Evolutionary conservation across 2,329 filamentous ascomycete species (phyloP), one percentile per base, ranked within the genome.

Genomic region (Trichoderma atroviride): DNA sequence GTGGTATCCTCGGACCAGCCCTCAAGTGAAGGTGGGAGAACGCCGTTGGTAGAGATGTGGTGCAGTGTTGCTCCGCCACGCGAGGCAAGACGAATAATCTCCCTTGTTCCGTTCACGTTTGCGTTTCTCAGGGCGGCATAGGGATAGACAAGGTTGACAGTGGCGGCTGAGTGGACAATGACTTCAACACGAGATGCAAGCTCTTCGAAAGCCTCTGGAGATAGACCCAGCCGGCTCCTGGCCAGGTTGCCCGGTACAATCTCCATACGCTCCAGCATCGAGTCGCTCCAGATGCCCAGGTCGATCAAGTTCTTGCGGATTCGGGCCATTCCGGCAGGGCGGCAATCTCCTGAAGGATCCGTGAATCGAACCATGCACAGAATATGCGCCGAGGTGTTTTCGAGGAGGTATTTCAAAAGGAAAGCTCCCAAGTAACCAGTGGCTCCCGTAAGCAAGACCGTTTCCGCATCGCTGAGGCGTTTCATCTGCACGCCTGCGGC

Each of bases 41-140:
- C 92, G 62, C 92, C 92, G 73, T 94, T 94, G 0, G 92, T 94
- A 0, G 92, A 94, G 1, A 94, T 83, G 71, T 94, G 92, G 74
- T 94, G 91, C 1, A 94, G 84, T 0, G 92, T 93, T 0, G 91
- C 91, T 14, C 89, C 89, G 29, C 85, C 86, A 47, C 86, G 84
- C 69, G 87, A 85, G 0, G 92, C 92, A 31, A 95, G 82, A 55
- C 92, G 89, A 63, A 95, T 79, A 50, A 94, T 87, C 76, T 94
- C 91, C 53, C 87, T 83, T 0, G 92, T 94, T n/a, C 92, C 92
- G n/a, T 88, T 88, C 2, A 95, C 90, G 73, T 95, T 95, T 69
- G 91, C 87, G 62, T 86, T 87, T 65, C 91, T 86, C 73, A 95
- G 82, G 0, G 91, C 90, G 53, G 92, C 92, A 73, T 94, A 94